Percentiles rank a stretch among this genome's conserved stretches.
Conservation (phyloP, 805 yeast species). For the Candida yuanshanica region DNA sequence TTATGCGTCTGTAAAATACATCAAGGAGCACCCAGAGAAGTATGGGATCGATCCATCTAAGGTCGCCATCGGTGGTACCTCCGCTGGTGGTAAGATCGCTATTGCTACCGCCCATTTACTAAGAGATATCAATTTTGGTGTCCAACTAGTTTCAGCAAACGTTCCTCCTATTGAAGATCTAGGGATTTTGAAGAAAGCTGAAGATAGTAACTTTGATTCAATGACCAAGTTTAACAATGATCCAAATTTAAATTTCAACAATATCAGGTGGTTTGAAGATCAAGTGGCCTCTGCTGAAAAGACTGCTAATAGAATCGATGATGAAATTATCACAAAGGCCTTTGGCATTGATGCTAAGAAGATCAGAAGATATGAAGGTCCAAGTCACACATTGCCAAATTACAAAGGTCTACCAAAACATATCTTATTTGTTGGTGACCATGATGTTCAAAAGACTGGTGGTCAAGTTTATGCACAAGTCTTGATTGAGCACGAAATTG, state of each 20-base stretch:
- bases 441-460: not conserved
- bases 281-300: not conserved
- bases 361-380: not conserved
- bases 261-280: not conserved
- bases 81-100: slow-evolving; percentile 4
- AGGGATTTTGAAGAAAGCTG: not conserved
- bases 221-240: not conserved
- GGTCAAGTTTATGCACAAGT: not conserved
- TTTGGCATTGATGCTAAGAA: not conserved
- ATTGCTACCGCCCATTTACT: not conserved
- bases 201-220: not conserved
- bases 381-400: not conserved
- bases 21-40: not conserved
- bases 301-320: not conserved
- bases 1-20: slow-evolving; percentile 23
- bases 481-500: not conserved
- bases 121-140: not conserved
- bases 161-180: not conserved
- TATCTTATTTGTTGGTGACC: not conserved
- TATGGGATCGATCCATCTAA: slow-evolving; percentile 1
- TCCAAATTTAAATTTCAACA: not conserved
- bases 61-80: slow-evolving; percentile 2
- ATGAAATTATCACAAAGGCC: not conserved
- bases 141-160: not conserved
- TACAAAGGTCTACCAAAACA: not conserved